Evolutionary conservation across 306 rosid species (phyloP), one percentile per base, ranked within the genome.

Genomic region (Lathyrus aphaca): DNA sequence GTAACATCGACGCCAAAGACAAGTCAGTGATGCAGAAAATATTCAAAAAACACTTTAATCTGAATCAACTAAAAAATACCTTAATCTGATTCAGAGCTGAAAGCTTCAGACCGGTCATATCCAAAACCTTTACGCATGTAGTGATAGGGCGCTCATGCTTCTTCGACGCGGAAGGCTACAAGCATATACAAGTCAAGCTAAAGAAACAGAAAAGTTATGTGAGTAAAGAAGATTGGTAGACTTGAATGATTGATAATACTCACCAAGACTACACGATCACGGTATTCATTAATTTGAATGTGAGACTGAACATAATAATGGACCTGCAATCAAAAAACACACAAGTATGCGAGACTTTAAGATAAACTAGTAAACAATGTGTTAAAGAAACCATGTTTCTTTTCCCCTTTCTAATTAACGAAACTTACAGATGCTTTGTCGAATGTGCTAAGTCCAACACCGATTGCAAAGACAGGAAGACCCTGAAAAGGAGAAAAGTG

Each of bases 271-370:
- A 87, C 73, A 17, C 88, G 75, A 77, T 94, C 98, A 62, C 98
- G 90, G 73, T 94, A 94, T 83, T 94, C 97, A 69, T 94, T 94
- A 38, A 94, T 82, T 81, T 94, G 98, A 85, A 94, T 94, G 80
- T 94, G 98, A 67, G 98, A 94, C 85, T 94, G 98, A 83, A 94
- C 97, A 85, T 94, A 94, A 84, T 85, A 87, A 77, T 91, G 87
- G 65, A 91, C 96, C 98, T 94, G 86, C 29, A 81, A 39, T 15
- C 64, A 73, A 62, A 40, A 64, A 35, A 19, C 10, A 17, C 4
- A 39, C 17, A 19, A 54, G 50, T 23, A 37, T 62, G 2, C 3
- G 32, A 9, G 14, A 45, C n/a, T 48, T 46, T 49, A 48, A 55
- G 66, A 72, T n/a, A 39, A 55, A 74, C 39, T 40, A 55, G 43